These are phyloP conservation scores for Pascua guehoae DNA, from an alignment of 1,284 basidiomycete species.

Conservation along the genomic window DNA sequence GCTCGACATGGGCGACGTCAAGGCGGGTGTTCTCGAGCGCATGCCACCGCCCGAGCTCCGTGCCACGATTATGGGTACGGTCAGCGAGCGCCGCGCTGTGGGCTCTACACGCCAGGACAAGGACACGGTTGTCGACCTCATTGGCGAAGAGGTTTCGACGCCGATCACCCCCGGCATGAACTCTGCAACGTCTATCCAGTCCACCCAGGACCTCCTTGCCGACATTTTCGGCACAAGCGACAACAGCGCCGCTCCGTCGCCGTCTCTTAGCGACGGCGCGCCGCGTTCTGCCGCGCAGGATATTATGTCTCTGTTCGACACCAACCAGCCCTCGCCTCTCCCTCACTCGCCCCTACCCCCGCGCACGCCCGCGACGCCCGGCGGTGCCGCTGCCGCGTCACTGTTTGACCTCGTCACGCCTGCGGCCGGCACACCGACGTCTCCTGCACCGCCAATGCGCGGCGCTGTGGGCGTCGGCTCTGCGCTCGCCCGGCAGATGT, in stretches of 20 bases:
- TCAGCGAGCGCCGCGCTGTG: conserved; percentile 86
- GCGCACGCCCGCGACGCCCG: conserved; percentile 1
- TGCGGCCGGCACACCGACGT: conserved; percentile 4
- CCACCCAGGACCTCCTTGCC: conserved; percentile 82
- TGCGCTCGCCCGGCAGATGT: conserved; percentile 16
- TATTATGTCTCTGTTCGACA: conserved; percentile 83
- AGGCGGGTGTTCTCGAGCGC: conserved; percentile 87
- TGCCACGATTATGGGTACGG: conserved; percentile 85
- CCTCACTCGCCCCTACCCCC: conserved; percentile 19
- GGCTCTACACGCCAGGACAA: conserved; percentile 76
- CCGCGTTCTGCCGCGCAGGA: conserved; percentile 70
- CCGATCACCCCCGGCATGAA: conserved; percentile 30
- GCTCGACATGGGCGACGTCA: conserved; percentile 66
- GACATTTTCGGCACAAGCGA: conserved; percentile 78
- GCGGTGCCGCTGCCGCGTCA: conserved; percentile 38
- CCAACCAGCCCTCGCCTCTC: conserved; percentile 16
- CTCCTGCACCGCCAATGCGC: neutral
- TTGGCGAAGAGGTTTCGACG: conserved; percentile 67
- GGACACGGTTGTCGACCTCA: conserved; percentile 67
- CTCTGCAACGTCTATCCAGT: conserved; percentile 54
- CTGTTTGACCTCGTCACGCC: conserved; percentile 42
- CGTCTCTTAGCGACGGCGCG: conserved; percentile 48
- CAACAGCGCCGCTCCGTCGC: conserved; percentile 28
- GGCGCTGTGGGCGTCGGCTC: neutral
- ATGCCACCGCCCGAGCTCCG: conserved; percentile 98